A percentile compares a stretch with the other conserved stretches of the same genome.
phyloP scores from a whole-genome alignment of 1,139 yeast genomes.

The Starmera stellimalicola region DNA sequence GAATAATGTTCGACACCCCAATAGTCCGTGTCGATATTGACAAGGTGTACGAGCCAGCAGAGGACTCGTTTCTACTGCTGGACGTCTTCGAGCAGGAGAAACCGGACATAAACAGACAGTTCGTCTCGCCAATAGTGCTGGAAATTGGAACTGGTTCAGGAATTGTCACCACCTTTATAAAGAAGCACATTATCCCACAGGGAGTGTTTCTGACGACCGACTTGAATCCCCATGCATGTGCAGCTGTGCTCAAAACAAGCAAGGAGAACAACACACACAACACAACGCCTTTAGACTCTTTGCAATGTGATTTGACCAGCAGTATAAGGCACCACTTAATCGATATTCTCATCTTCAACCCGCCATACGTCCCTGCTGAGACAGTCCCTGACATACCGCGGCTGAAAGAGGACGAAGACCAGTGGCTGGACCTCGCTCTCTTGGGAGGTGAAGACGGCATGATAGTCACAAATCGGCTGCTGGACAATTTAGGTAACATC shows the following conservation, averaged over 20 bases:
- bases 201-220: slow-evolving; percentile 63
- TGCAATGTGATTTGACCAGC: slow-evolving; percentile 50
- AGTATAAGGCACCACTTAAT: slow-evolving; percentile 37
- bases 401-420: slow-evolving; percentile 32
- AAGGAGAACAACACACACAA: too few species aligned
- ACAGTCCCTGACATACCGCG: slow-evolving; percentile 42
- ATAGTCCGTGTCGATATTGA: slow-evolving; percentile 34
- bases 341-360: slow-evolving; percentile 78
- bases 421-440: slow-evolving; percentile 83
- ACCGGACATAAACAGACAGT: slow-evolving; percentile 25
- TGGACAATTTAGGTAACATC: slow-evolving; percentile 39
- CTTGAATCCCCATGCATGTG: slow-evolving; percentile 69
- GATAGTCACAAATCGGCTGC: slow-evolving; percentile 63
- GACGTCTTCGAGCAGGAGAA: slow-evolving; percentile 67
- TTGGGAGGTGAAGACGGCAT: slow-evolving; percentile 88
- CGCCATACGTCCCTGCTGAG: slow-evolving; percentile 93
- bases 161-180: slow-evolving; percentile 67
- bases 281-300: slow-evolving; percentile 37
- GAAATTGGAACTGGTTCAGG: slow-evolving; percentile 95
- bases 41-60: slow-evolving; percentile 85
- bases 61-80: slow-evolving; percentile 75
- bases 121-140: slow-evolving; percentile 45
- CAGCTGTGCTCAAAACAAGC: slow-evolving; percentile 35
- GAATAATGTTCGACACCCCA: slow-evolving; percentile 51
- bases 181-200: slow-evolving; percentile 37